phyloP scores from a whole-genome alignment of 768 basidiomycete genomes.

The Mycena belliarum region DNA sequence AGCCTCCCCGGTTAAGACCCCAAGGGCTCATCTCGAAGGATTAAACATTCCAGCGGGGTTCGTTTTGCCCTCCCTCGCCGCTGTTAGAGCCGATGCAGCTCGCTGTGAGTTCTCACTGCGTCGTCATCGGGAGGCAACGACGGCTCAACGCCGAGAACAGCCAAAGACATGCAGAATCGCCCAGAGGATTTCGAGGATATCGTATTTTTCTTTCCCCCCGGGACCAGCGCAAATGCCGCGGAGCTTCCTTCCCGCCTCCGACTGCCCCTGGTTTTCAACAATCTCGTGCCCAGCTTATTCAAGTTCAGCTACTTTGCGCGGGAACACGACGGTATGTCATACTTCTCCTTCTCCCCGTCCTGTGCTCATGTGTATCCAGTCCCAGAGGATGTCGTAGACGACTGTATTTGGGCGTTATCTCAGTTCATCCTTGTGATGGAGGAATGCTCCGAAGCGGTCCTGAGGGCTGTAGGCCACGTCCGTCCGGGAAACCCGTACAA shows the following conservation, averaged over 20 bases:
- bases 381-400: constrained; percentile 20
- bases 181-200: constrained; percentile 8
- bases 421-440: constrained; percentile 22
- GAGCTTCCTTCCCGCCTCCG: constrained; percentile 2
- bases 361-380: constrained; percentile 6
- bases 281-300: constrained; percentile 17
- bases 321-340: constrained; percentile 20
- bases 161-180: not conserved
- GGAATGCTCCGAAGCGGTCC: constrained; percentile 21
- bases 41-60: not conserved
- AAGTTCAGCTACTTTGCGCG: constrained; percentile 23
- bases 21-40: constrained; percentile 3
- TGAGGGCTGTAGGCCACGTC: constrained; percentile 23
- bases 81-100: not conserved
- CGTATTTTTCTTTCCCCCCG: not conserved
- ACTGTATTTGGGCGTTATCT: constrained; percentile 24
- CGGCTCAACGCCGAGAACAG: not conserved
- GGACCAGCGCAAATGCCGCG: not conserved
- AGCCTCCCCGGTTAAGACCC: not conserved
- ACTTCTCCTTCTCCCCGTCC: no score
- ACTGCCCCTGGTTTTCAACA: constrained; percentile 6
- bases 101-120: not conserved
- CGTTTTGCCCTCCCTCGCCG: not conserved
- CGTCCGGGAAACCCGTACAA: not conserved
- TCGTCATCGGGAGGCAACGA: no score